Percentiles rank a stretch among this genome's conserved stretches.
phyloP scores from a whole-genome alignment of 371 early-diverging fungal genomes.

The Mortierella sp. region DNA sequence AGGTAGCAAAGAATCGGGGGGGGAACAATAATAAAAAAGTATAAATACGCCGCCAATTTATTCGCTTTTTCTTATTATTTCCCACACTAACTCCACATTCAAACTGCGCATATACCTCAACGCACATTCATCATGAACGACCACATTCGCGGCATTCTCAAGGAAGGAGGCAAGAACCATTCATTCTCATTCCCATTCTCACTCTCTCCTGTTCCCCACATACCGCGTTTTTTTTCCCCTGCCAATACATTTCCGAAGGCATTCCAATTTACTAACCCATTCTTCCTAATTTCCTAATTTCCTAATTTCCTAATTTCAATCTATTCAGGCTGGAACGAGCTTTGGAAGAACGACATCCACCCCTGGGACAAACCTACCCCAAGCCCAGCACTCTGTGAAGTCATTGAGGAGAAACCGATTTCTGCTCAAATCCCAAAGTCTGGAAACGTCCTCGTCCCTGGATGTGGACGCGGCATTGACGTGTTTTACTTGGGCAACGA shows the following conservation, averaged over 20 bases:
- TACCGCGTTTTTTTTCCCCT: background rate
- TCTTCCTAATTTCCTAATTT: background rate
- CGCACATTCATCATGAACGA: slow-evolving; percentile 24
- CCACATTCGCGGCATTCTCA: slow-evolving; percentile 25
- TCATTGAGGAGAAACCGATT: slow-evolving; percentile 69
- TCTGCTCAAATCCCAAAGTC: slow-evolving; percentile 64
- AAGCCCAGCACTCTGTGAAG: slow-evolving; percentile 74
- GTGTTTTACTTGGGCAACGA: slow-evolving; percentile 76
- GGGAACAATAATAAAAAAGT: too few relatives aligned
- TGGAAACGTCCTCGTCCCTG: slow-evolving; percentile 84
- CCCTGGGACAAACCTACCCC: slow-evolving; percentile 75
- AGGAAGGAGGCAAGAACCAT: slow-evolving; percentile 21
- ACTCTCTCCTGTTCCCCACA: background rate
- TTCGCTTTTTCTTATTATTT: too few relatives aligned
- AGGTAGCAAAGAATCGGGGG: too few relatives aligned
- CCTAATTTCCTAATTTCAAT: background rate
- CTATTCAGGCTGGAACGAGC: slow-evolving; percentile 62
- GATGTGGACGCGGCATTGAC: slow-evolving; percentile 89
- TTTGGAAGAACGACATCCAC: slow-evolving; percentile 67
- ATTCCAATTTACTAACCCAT: background rate
- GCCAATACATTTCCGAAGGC: background rate
- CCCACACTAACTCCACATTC: background rate
- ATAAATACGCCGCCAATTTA: too few relatives aligned
- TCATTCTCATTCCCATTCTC: background rate
- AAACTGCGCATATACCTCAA: background rate